These are phyloP conservation scores for Colletotrichum gigasporum DNA, from an alignment of 2,329 filamentous ascomycete genomes.

Conservation along the genomic window DNA sequence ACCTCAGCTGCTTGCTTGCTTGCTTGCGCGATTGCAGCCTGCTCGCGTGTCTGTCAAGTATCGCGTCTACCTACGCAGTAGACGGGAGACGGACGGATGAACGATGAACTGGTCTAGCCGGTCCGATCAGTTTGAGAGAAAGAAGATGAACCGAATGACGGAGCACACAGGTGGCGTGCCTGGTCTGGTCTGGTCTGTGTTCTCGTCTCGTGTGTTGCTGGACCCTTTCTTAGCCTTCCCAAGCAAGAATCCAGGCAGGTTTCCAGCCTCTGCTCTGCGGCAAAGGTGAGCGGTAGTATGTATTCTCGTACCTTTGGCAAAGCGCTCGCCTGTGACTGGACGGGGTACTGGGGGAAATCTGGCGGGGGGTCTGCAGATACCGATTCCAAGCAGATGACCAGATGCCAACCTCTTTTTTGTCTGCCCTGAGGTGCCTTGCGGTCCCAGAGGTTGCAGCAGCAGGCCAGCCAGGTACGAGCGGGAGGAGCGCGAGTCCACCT, in stretches of 20 bases:
- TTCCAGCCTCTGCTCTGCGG: not conserved
- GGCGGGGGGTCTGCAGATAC: conserved; percentile 11
- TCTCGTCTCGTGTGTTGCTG: too few relatives aligned
- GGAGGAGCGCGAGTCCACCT: not conserved
- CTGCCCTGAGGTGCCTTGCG: not conserved
- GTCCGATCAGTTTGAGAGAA: not conserved
- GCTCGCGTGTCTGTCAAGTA: not conserved
- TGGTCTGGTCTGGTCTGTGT: conserved; percentile 10
- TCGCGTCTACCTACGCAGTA: not conserved
- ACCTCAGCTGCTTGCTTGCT: too few relatives aligned
- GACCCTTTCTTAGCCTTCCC: conserved; percentile 7
- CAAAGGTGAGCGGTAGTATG: not conserved
- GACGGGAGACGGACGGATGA: too few relatives aligned
- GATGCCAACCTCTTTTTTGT: conserved; percentile 14
- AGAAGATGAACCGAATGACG: not conserved
- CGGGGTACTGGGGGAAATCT: not conserved
- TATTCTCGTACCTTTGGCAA: conserved; percentile 16
- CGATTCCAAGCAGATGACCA: conserved; percentile 24
- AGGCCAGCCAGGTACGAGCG: not conserved
- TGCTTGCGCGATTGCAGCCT: not conserved
- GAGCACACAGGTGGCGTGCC: not conserved
- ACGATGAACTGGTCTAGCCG: not conserved
- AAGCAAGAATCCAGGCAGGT: not conserved
- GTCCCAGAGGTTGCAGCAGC: conserved; percentile 15
- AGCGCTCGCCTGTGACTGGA: conserved; percentile 10